Evolutionary conservation across 148 eudicot genomes (phyloP), one percentile per base, ranked within the genome.

Genomic region (Fagopyrum tataricum): DNA sequence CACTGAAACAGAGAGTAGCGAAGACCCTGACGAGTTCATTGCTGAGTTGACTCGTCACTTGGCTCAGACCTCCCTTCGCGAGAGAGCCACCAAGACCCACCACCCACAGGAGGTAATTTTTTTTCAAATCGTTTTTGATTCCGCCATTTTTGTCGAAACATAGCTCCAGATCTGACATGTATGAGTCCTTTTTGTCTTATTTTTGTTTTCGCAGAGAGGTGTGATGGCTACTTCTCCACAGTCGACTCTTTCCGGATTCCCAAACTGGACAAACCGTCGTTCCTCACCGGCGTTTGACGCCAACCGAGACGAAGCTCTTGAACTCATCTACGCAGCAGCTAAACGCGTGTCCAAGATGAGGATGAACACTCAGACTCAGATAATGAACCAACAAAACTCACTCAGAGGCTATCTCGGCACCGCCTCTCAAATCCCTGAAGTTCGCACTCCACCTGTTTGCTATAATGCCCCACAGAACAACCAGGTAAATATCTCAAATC

Each of bases 161-260:
- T 43, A 76, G 23, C 4, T 12, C 0, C 72, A 74, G 82, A 86
- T 87, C 80, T 78, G 47, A 41, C 43, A 15, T 37, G 10, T 21
- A 1, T 8, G 12, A 11, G 31, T 62, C 66, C 4, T 20, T 2
- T 31, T 31, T 31, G 37, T 31, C 37, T 31, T 0, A 48, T 56
- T 61, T 58, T 76, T 67, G 44, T 52, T 67, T 58, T 74, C 64
- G 52, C 74, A 85, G 90, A 83, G 84, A 83, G 26, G 72, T 21
- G n/a, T 71, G 67, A 47, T 79, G 20, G 85, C 87, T 7, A 78
- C 86, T 6, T 88, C 96, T 10, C 96, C 96, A 0, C 96, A 90
- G 71, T 90, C 96, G 31, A 90, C 92, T 2, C 74, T 90, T 3
- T n/a, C 76, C 51, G 85, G 86, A 6, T 48, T 76, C 40, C 82